Evolutionary conservation across 345 rosid species (phyloP).

Genomic region (Rhizophora mangle): DNA sequence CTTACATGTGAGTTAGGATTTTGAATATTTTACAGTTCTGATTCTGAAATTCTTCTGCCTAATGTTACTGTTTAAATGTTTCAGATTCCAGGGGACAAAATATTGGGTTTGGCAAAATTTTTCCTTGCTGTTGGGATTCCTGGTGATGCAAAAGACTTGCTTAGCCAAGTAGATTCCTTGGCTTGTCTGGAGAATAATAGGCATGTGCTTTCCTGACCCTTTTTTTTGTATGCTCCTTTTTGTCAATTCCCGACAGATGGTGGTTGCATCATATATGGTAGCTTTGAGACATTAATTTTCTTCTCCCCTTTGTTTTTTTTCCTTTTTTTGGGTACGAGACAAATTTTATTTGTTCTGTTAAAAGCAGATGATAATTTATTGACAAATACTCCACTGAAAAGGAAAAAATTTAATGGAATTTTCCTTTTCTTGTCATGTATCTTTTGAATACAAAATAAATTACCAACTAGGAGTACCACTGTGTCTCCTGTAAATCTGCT

Average conservation of each 20-base stretch:
- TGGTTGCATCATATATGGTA: conserved; percentile 3
- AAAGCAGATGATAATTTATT: too few relatives aligned
- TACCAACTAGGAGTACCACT: too few relatives aligned
- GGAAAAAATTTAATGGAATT: too few relatives aligned
- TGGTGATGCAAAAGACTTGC: conserved; percentile 81
- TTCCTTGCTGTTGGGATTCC: conserved; percentile 85
- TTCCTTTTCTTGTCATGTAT: too few relatives aligned
- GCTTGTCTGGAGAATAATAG: conserved; percentile 76
- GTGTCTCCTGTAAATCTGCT: too few relatives aligned
- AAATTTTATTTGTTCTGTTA: too few relatives aligned
- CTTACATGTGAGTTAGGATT: conserved; percentile 57
- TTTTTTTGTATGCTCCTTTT: conserved; percentile 8
- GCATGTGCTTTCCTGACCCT: conserved; percentile 38
- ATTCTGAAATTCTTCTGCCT: conserved; percentile 9
- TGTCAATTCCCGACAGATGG: conserved; percentile 3
- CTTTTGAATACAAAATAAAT: too few relatives aligned
- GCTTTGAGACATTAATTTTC: conserved; percentile 20
- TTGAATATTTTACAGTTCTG: conserved; percentile 9
- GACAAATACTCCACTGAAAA: too few relatives aligned
- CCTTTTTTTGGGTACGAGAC: not conserved
- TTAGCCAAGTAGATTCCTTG: conserved; percentile 78
- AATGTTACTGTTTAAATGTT: conserved; percentile 41
- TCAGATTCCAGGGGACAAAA: conserved; percentile 77
- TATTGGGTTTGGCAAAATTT: conserved; percentile 83
- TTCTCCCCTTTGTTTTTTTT: too few relatives aligned